phyloP scores from a whole-genome alignment of 2,329 filamentous ascomycete genomes.

The Fusarium drepaniforme region DNA sequence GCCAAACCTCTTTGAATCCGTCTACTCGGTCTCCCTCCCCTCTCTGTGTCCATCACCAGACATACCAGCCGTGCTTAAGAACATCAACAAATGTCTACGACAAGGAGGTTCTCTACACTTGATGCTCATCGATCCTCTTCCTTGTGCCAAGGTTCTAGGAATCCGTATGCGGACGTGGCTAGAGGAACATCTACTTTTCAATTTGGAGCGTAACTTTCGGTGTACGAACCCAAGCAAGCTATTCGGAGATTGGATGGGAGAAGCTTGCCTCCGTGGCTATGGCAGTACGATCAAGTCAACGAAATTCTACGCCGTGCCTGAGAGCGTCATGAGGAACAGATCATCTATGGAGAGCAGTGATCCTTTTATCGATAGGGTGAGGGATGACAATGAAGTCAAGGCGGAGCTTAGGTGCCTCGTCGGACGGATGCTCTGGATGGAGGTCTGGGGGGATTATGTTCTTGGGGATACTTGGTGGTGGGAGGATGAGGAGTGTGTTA shows the following conservation, averaged over 20 bases:
- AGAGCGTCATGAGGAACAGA: slow-evolving; percentile 38
- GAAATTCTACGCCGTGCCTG: slow-evolving; percentile 61
- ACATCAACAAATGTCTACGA: slow-evolving; percentile 67
- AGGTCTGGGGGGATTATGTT: slow-evolving; percentile 69
- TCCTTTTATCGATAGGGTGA: slow-evolving; percentile 33
- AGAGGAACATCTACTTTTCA: slow-evolving; percentile 69
- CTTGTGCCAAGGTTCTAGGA: slow-evolving; percentile 67
- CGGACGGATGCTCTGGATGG: slow-evolving; percentile 70
- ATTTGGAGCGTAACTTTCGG: slow-evolving; percentile 69
- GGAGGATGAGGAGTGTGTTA: slow-evolving; percentile 66
- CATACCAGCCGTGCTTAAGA: slow-evolving; percentile 67
- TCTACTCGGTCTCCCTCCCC: slow-evolving; percentile 68
- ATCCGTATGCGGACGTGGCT: slow-evolving; percentile 71
- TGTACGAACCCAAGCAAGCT: slow-evolving; percentile 70
- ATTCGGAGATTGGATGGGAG: slow-evolving; percentile 70
- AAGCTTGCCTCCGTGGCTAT: slow-evolving; percentile 63
- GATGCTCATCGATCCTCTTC: slow-evolving; percentile 72
- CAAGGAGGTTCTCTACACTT: slow-evolving; percentile 69
- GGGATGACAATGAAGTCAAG: slow-evolving; percentile 49
- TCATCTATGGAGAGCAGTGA: slow-evolving; percentile 32
- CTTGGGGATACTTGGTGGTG: slow-evolving; percentile 70
- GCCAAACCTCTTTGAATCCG: slow-evolving; percentile 59
- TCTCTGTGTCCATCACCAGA: slow-evolving; percentile 67
- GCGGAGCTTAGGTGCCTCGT: slow-evolving; percentile 64
- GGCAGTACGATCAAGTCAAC: slow-evolving; percentile 62